phyloP scores from a whole-genome alignment of 768 basidiomycete species.

The Termitomyces sp. region DNA sequence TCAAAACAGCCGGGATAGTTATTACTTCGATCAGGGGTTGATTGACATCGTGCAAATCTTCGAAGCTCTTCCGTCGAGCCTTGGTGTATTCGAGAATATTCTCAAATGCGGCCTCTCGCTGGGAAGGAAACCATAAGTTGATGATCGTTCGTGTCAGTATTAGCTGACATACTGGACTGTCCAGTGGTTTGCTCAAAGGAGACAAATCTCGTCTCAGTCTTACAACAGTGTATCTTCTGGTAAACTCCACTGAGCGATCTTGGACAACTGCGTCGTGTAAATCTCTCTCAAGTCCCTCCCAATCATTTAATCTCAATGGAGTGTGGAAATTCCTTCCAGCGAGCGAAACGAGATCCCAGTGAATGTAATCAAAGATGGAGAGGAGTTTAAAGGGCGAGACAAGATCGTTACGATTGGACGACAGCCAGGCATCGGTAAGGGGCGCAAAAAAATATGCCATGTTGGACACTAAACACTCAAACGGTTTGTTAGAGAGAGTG shows the following conservation, averaged over 20 bases:
- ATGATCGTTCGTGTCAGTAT: constrained; percentile 1
- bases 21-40: constrained; percentile 76
- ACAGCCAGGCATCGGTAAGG: constrained; percentile 38
- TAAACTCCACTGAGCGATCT: constrained; percentile 75
- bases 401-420: constrained; percentile 19
- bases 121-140: constrained; percentile 6
- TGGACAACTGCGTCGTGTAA: constrained; percentile 68
- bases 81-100: constrained; percentile 69
- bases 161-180: constrained; percentile 52
- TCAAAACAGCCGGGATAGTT: constrained; percentile 45
- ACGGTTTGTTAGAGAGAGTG: constrained; percentile 64
- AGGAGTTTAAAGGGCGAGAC: constrained; percentile 22
- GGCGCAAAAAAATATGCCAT: constrained; percentile 72
- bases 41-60: constrained; percentile 53
- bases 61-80: constrained; percentile 56
- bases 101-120: constrained; percentile 61
- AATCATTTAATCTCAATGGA: constrained; percentile 38
- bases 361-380: constrained; percentile 45
- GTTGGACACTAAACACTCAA: constrained; percentile 49
- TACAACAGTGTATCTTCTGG: constrained; percentile 60
- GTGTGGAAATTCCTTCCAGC: constrained; percentile 52
- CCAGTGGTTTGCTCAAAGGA: constrained; percentile 67
- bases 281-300: constrained; percentile 39
- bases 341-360: constrained; percentile 59
- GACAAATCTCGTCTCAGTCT: constrained; percentile 62